Evolutionary conservation across 495 filamentous ascomycete species (phyloP).

Genomic region (Tricharina praecox): DNA sequence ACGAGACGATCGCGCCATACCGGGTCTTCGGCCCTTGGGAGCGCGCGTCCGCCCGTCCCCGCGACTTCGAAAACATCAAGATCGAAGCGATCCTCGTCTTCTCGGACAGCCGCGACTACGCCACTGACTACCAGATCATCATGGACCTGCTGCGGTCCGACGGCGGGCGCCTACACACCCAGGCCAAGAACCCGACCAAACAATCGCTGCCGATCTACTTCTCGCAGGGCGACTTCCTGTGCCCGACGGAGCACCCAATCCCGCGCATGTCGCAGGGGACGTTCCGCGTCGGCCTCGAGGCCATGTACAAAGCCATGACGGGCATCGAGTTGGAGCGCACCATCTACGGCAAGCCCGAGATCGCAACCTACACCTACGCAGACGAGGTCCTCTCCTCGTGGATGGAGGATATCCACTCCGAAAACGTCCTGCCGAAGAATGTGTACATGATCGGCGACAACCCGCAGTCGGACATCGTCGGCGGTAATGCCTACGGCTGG

Average conservation of each 20-base stretch:
- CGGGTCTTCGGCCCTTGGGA: constrained; percentile 41
- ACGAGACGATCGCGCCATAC: constrained; percentile 45
- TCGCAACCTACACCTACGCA: constrained; percentile 65
- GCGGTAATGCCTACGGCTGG: constrained; percentile 70
- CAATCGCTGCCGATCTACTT: constrained; percentile 48
- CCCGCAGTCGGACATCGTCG: constrained; percentile 60
- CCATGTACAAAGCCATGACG: constrained; percentile 60
- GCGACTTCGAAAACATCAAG: constrained; percentile 49
- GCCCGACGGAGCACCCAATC: constrained; percentile 58
- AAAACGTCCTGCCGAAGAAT: constrained; percentile 51
- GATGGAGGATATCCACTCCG: constrained; percentile 62
- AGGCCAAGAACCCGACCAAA: constrained; percentile 48
- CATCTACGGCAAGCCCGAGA: constrained; percentile 70
- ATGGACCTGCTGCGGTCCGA: constrained; percentile 64
- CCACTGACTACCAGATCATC: constrained; percentile 70
- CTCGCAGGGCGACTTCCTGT: constrained; percentile 44
- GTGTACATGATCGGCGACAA: constrained; percentile 76
- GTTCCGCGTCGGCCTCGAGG: constrained; percentile 61
- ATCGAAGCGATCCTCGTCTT: constrained; percentile 74
- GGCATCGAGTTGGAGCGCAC: constrained; percentile 62
- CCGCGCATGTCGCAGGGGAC: constrained; percentile 59
- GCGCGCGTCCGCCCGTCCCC: constrained; percentile 39
- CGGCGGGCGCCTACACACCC: constrained; percentile 49
- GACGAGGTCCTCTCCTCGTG: constrained; percentile 57
- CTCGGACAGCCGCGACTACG: constrained; percentile 69